Base-by-base conservation (phyloP, 2,329 filamentous ascomycete species). In the Diaporthe caulivora region DNA sequence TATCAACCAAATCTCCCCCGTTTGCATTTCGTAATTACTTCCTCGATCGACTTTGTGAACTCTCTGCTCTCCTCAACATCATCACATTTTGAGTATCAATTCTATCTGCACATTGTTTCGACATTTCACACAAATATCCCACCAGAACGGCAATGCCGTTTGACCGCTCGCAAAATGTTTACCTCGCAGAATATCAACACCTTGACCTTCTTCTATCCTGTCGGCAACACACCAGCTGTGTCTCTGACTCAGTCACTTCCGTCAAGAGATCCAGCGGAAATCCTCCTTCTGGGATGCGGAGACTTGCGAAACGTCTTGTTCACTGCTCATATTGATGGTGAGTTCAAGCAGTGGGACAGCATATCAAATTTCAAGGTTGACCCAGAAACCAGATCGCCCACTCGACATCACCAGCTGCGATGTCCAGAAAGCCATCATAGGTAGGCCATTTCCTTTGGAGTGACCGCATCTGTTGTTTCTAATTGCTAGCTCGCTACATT, bases 321-420 rank as follows among this genome's bases (percentile, higher is more conserved):
- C 51, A 53, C 51, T 53, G 51, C 51, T 53, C 51, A 53, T 29
- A 0, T 53, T 17, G 51, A 53, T 53, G 51, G 51, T 53, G 13
- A 53, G 51, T 53, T 53, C 51, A 24, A 26, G 5, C 49, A 26
- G 51, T 17, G 51, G 3, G 24, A 26, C 24, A 7, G 2, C 13
- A 8, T 29, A 8, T 7, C 3, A 26, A 18, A 6, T 17, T 53
- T n/a, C 4, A 29, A 26, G 10, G 24, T 29, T 53, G 51, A 53
- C 51, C 24, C 6, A 53, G 51, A 29, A 29, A 13, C 40, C 51
- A 53, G 51, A 29, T 18, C 51, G 51, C 24, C 51, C 24, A 29
- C 51, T 53, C 51, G 51, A 53, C 51, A 53, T 53, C 51, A 53
- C 51, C 11, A 53, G 51, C 51, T 53, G 51, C 51, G 51, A 53